Base-by-base conservation (phyloP, 352 stramenopile genomes). In the Globisporangium solare region DNA sequence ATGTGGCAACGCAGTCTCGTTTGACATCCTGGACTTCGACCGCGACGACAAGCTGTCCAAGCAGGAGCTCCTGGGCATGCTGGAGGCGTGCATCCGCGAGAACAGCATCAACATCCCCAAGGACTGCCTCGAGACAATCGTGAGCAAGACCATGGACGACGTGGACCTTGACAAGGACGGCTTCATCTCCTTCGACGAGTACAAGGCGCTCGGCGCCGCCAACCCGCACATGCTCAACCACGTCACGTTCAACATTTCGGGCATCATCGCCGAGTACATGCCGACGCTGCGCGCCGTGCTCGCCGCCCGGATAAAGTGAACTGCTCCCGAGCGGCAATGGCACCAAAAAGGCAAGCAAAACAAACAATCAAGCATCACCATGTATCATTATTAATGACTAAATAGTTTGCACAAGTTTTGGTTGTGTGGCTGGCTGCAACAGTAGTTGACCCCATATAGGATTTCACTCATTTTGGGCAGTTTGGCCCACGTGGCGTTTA, bases 221-320 rank as follows among this genome's bases (percentile, higher is more conserved):
- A 89, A 84, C 52, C 71, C 84, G 56, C 73, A 87, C 52, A 92
- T 88, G 79, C 70, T 90, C 52, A 86, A 84, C 61, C 83, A 90
- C 63, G 70, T 92, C 43, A 89, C 79, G 35, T 83, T 92, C 71
- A 92, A 90, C 63, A 74, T 92, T 31, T 87, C 79, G 37, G 74
- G 60, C 41, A 79, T 91, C 57, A 83, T 88, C 57, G 66, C 68
- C 52, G 80, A 89, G 58, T 90, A 86, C 66, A 87, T 90, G 77
- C 77, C 77, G 11, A 70, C 77, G 41, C 67, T 90, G 47, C 75
- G 75, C 51, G 68, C 76, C n/a, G 61, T 86, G 40, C 27, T 72
- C 18, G 68, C 77, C 3, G 39, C 64, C 2, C 63, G 56, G 52
- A 73, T 64, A 70, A 48, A 49, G 39, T 43, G 7, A 54, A 22